Evolutionary conservation across 2,329 filamentous ascomycete genomes (phyloP), one percentile per base, ranked within the genome.

Genomic region (Coniochaeta prunicola): DNA sequence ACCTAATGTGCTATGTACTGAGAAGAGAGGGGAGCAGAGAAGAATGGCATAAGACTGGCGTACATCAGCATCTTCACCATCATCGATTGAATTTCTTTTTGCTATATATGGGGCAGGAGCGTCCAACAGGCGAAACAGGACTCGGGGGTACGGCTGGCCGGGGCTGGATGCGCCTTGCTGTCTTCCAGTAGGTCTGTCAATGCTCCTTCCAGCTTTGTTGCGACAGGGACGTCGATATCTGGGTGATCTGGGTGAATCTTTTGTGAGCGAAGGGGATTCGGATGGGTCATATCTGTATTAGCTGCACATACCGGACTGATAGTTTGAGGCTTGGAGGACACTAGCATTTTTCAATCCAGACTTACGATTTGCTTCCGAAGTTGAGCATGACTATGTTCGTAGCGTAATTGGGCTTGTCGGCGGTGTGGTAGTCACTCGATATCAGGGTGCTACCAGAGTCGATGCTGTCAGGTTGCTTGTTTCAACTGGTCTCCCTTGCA

Each of bases 1-100:
- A 40, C 40, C 36, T 57, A 57, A 45, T 45, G 40, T 57, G 56
- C n/a, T 40, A 57, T 57, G 56, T 57, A 57, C 21, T 31, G n/a
- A 15, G 56, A 33, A 70, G 54, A 67, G 67, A 19, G 59, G 67
- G 28, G 61, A 64, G 21, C 28, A 28, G 21, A 21, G 24, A 50
- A 28, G 45, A 50, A 30, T 13, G 53, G 53, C 53, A 54, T 54
- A 19, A 31, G 30, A 17, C 19, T 24, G 53, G 53, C 53, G 53
- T 34, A 54, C 13, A 50, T 50, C 24, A 50, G 28, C 42, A 50
- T 50, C 21, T 10, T 40, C 36, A 40, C n/a, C 36, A 40, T 40
- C 36, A n/a, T 40, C 36, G 36, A 40, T 50, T 50, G n/a, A n/a
- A 21, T 45, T 15, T 45, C 5, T 48, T 48, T 50, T 50, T 26